Evolutionary conservation across 23 red algal genomes (phyloP).

Genomic region (Pyropia yezoensis): DNA sequence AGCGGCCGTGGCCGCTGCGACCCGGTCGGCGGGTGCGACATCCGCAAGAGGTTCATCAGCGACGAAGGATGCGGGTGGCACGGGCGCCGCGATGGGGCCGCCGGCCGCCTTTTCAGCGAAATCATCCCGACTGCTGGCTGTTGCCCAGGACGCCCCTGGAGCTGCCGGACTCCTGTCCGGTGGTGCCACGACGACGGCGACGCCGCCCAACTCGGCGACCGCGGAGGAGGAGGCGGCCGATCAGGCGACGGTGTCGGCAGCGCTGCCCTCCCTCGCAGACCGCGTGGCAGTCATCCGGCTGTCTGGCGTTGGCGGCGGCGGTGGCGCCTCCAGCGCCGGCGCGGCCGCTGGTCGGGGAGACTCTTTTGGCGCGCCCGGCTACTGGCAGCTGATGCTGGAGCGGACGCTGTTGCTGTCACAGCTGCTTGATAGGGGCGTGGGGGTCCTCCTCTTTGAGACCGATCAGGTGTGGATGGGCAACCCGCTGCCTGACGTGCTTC

Average conservation of each 20-base stretch:
- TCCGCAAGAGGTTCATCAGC: background rate
- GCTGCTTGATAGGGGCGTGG: conserved; percentile 30
- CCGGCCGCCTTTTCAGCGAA: too few relatives aligned
- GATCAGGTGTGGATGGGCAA: conserved; percentile 59
- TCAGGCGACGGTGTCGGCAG: background rate
- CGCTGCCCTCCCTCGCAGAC: too few relatives aligned
- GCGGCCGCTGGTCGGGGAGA: too few relatives aligned
- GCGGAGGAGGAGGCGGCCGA: conserved; percentile 5
- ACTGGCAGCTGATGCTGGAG: conserved; percentile 1
- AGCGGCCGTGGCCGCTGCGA: conserved; percentile 7
- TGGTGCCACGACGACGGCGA: background rate
- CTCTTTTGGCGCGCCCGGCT: background rate
- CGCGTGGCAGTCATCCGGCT: too few relatives aligned
- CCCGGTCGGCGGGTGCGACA: conserved; percentile 10
- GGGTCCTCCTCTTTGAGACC: conserved; percentile 32
- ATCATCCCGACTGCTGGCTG: background rate
- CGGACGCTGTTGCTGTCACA: conserved; percentile 1
- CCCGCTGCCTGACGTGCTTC: conserved; percentile 31
- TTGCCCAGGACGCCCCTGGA: background rate
- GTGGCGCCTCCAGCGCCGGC: too few relatives aligned
- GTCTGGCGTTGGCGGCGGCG: too few relatives aligned
- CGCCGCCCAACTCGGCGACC: conserved; percentile 10
- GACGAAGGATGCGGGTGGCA: too few relatives aligned
- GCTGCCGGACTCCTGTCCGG: too few relatives aligned
- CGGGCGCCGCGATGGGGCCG: too few relatives aligned